Evolutionary conservation across 148 eudicot species (phyloP).

Genomic region (Heliosperma pusillum): DNA sequence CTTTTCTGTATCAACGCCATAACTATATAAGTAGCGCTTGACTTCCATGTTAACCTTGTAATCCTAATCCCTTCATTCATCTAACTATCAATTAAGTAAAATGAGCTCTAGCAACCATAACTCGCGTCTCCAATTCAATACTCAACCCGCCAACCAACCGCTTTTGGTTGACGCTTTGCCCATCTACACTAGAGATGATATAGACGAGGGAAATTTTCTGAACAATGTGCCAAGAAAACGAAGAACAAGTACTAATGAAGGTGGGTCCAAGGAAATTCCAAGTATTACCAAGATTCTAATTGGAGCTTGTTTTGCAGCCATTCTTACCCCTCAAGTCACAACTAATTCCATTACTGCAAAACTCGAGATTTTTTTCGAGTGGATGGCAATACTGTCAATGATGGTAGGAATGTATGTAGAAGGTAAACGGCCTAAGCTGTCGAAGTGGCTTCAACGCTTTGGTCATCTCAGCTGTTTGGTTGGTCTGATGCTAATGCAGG

Average conservation of each 20-base stretch:
- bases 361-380: neutral
- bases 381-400: neutral
- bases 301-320: neutral
- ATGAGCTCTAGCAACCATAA: too few species aligned
- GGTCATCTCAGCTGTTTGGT: constrained; percentile 7
- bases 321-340: neutral
- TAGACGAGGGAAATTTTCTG: too few species aligned
- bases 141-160: too few species aligned
- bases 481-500: neutral
- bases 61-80: too few species aligned
- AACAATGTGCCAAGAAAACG: too few species aligned
- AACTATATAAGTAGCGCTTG: too few species aligned
- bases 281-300: neutral
- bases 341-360: neutral
- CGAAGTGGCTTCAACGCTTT: neutral
- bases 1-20: too few species aligned
- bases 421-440: neutral
- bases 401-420: neutral
- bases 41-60: too few species aligned
- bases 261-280: neutral
- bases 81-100: too few species aligned
- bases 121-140: too few species aligned
- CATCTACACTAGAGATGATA: too few species aligned
- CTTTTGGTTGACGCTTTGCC: too few species aligned
- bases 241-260: neutral